phyloP scores from a whole-genome alignment of 352 stramenopile genomes.

The Phytophthora megakarya region DNA sequence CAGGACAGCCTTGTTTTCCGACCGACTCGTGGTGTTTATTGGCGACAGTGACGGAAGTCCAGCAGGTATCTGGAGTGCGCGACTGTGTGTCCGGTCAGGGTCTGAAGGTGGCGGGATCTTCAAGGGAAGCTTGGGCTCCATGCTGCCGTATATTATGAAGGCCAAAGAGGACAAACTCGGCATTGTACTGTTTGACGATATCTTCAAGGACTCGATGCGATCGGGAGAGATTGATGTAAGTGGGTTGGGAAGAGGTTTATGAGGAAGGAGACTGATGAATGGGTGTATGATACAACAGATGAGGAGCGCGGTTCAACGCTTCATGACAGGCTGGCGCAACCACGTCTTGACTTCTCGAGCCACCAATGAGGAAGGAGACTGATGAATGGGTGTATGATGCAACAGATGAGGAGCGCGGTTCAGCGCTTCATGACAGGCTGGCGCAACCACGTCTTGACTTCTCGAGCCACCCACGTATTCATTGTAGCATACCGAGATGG shows the following conservation, averaged over 20 bases:
- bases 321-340: conserved; percentile 77
- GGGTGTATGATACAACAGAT: conserved; percentile 41
- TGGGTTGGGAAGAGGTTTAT: not conserved
- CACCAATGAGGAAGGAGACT: conserved; percentile 54
- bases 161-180: conserved; percentile 75
- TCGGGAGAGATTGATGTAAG: conserved; percentile 59
- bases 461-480: conserved; percentile 69
- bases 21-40: conserved; percentile 68
- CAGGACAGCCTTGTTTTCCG: conserved; percentile 59
- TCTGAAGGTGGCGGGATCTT: conserved; percentile 72
- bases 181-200: conserved; percentile 69
- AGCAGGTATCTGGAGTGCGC: conserved; percentile 64
- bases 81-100: conserved; percentile 65
- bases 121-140: conserved; percentile 72
- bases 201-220: conserved; percentile 62
- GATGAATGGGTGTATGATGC: conserved; percentile 13
- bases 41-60: conserved; percentile 64
- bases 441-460: conserved; percentile 71
- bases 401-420: conserved; percentile 64
- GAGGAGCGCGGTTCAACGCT: conserved; percentile 55
- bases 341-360: conserved; percentile 65
- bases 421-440: conserved; percentile 71
- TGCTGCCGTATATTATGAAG: conserved; percentile 78
- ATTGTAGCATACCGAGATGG: conserved; percentile 67
- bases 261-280: conserved; percentile 8